These are phyloP conservation scores for Diophrys appendiculata DNA, from an alignment of 73 alveolate genomes.

Conservation along the genomic window DNA sequence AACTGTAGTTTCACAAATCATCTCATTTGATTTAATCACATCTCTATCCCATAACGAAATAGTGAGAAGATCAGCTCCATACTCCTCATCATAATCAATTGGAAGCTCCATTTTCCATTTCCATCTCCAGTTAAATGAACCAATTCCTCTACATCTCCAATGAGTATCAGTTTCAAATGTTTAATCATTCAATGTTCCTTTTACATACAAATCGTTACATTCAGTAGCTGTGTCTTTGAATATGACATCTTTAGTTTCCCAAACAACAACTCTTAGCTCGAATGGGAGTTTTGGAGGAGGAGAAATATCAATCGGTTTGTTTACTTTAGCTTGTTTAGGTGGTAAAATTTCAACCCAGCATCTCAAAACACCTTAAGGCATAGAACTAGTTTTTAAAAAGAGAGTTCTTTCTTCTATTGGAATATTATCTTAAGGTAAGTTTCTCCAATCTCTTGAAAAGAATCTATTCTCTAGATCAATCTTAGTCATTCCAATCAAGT, in stretches of 20 bases:
- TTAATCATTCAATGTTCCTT: slow-evolving; percentile 52
- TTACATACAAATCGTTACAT: slow-evolving; percentile 77
- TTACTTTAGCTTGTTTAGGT: slow-evolving; percentile 49
- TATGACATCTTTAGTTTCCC: slow-evolving; percentile 62
- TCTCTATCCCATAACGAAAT: slow-evolving; percentile 74
- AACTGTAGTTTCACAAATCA: slow-evolving; percentile 67
- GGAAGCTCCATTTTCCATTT: slow-evolving; percentile 66
- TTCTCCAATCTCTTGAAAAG: slow-evolving; percentile 69
- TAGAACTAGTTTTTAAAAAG: slow-evolving; percentile 20
- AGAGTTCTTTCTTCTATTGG: slow-evolving; percentile 80
- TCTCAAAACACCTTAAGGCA: slow-evolving; percentile 58
- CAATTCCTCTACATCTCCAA: slow-evolving; percentile 52
- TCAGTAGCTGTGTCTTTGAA: slow-evolving; percentile 74
- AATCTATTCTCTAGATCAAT: slow-evolving; percentile 83
- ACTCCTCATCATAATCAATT: slow-evolving; percentile 70
- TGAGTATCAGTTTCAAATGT: slow-evolving; percentile 78
- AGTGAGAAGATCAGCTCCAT: slow-evolving; percentile 63
- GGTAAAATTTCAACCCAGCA: slow-evolving; percentile 59
- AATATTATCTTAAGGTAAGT: slow-evolving; percentile 42
- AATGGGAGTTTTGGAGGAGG: slow-evolving; percentile 60
- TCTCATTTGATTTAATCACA: slow-evolving; percentile 72
- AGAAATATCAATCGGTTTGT: slow-evolving; percentile 26
- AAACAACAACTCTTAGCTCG: slow-evolving; percentile 70
- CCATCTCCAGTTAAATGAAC: slow-evolving; percentile 85
- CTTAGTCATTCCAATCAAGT: slow-evolving; percentile 77